phyloP scores from a whole-genome alignment of 208 protist genomes.

The Trypanosomatidae sp. region DNA sequence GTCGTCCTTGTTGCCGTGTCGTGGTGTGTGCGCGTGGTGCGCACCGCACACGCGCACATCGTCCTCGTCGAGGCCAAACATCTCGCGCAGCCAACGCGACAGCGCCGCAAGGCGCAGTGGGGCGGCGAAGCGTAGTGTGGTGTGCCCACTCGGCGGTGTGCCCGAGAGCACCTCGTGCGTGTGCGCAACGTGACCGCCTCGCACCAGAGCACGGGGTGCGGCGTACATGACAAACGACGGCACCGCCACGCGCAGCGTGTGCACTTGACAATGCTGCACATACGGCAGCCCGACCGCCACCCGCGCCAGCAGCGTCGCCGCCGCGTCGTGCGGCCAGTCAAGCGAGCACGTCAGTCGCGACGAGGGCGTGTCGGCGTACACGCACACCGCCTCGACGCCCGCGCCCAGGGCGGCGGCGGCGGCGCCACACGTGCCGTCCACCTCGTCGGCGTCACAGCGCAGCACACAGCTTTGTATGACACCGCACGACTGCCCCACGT shows the following conservation, averaged over 20 bases:
- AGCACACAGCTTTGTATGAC: constrained; percentile 69
- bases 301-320: constrained; percentile 43
- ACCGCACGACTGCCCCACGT: too few relatives aligned
- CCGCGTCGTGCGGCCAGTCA: constrained; percentile 29
- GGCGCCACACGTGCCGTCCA: neutral
- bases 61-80: constrained; percentile 10
- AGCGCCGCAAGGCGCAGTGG: constrained; percentile 17
- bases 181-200: constrained; percentile 1
- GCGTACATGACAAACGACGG: constrained; percentile 84
- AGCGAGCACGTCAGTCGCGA: constrained; percentile 41
- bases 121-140: constrained; percentile 33
- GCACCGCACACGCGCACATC: constrained; percentile 13
- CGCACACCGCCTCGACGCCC: constrained; percentile 17
- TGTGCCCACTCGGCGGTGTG: constrained; percentile 12
- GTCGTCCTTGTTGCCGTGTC: too few relatives aligned
- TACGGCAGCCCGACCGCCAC: constrained; percentile 62
- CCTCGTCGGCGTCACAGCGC: constrained; percentile 41
- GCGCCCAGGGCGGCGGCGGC: neutral
- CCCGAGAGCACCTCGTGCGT: constrained; percentile 4
- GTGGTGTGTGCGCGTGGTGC: too few relatives aligned
- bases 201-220: constrained; percentile 5
- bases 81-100: constrained; percentile 23
- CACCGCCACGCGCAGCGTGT: constrained; percentile 60
- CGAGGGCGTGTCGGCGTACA: constrained; percentile 20
- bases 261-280: constrained; percentile 62